Evolutionary conservation across 2,329 filamentous ascomycete species (phyloP).

Genomic region (Claviceps pazoutovae): DNA sequence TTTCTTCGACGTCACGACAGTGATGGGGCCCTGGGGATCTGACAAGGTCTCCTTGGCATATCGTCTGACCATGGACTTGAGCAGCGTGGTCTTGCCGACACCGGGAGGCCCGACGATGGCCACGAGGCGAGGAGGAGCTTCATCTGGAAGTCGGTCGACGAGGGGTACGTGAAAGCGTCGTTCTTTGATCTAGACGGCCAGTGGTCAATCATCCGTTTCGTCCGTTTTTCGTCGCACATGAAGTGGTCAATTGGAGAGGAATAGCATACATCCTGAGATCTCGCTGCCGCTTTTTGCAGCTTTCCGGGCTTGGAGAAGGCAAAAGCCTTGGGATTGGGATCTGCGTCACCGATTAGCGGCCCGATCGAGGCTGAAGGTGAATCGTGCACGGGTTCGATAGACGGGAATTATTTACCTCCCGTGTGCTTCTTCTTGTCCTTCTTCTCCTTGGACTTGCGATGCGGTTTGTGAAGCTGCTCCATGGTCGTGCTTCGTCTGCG

Average conservation of each 20-base stretch:
- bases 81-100: conserved; percentile 86
- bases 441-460: conserved; percentile 81
- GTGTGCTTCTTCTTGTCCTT: conserved; percentile 71
- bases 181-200: conserved; percentile 59
- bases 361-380: too few species aligned
- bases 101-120: conserved; percentile 90
- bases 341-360: conserved; percentile 23
- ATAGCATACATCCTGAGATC: conserved; percentile 51
- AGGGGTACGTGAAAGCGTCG: conserved; percentile 92
- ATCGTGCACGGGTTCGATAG: too few species aligned
- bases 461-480: conserved; percentile 74
- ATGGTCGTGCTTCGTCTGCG: conserved; percentile 27
- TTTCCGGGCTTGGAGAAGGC: conserved; percentile 71
- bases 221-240: neutral
- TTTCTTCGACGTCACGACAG: conserved; percentile 91
- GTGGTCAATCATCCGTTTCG: neutral
- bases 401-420: conserved; percentile 32
- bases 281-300: conserved; percentile 58
- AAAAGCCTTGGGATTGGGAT: conserved; percentile 81
- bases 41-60: conserved; percentile 94
- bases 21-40: conserved; percentile 81
- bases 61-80: conserved; percentile 85
- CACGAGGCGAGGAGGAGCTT: conserved; percentile 85
- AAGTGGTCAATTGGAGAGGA: neutral
- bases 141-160: conserved; percentile 88